Percentiles rank a stretch among this genome's conserved stretches.
These are phyloP conservation scores for Ulvella scutata DNA, from an alignment of 139 green algal species.

Conservation along the genomic window DNA sequence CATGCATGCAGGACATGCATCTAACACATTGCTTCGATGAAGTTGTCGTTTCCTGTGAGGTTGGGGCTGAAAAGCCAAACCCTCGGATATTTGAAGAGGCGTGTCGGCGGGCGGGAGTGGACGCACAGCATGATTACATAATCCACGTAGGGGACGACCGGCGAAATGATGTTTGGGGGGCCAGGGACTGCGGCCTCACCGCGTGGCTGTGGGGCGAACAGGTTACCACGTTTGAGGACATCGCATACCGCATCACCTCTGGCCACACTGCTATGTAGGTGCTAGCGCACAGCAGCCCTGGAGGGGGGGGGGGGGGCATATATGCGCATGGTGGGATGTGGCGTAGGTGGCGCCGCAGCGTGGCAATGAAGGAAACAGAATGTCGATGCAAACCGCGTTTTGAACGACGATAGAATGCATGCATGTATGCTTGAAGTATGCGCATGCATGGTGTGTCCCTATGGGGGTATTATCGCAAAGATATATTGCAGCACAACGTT, in stretches of 20 bases:
- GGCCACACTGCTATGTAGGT: background rate
- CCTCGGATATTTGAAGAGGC: conserved; percentile 58
- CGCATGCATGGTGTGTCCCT: too few relatives aligned
- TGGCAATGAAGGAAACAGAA: too few relatives aligned
- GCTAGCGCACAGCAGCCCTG: too few relatives aligned
- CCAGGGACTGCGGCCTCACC: conserved; percentile 55
- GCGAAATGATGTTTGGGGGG: conserved; percentile 76
- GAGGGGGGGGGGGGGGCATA: too few relatives aligned
- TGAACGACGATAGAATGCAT: too few relatives aligned
- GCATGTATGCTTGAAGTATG: too few relatives aligned
- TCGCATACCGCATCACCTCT: conserved; percentile 29
- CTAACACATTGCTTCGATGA: background rate
- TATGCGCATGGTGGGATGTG: too few relatives aligned
- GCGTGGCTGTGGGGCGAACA: conserved; percentile 74
- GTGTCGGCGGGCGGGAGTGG: conserved; percentile 21
- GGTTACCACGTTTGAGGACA: conserved; percentile 57
- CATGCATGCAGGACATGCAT: too few relatives aligned
- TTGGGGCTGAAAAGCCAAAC: conserved; percentile 77
- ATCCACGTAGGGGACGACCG: conserved; percentile 2
- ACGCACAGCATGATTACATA: conserved; percentile 15
- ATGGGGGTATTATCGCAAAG: too few relatives aligned
- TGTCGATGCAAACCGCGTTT: too few relatives aligned
- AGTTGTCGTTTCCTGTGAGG: conserved; percentile 10
- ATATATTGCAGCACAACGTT: too few relatives aligned
- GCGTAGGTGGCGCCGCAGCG: too few relatives aligned